Evolutionary conservation across 495 filamentous ascomycete genomes (phyloP).

Genomic region (Penicillium cosmopolitanum): DNA sequence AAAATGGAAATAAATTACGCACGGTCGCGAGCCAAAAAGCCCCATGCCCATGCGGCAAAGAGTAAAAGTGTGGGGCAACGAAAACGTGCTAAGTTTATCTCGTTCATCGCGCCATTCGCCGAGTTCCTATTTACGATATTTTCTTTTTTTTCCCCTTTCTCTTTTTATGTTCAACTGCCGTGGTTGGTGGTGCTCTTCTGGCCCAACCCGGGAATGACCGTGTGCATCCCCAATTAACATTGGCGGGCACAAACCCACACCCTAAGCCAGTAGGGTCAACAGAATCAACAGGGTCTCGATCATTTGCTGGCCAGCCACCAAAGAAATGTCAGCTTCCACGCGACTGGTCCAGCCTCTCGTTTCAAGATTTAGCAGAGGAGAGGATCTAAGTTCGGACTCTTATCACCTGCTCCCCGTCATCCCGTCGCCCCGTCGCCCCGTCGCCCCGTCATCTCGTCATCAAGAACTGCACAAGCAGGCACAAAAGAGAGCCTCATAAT

Average conservation of each 20-base stretch:
- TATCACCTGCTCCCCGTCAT: conserved; percentile 22
- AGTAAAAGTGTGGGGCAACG: conserved; percentile 15
- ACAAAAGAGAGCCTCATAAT: background rate
- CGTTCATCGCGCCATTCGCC: conserved; percentile 16
- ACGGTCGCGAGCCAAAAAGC: conserved; percentile 18
- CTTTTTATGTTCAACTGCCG: background rate
- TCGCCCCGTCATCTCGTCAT: conserved; percentile 2
- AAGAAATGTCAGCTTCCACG: conserved; percentile 17
- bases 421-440: conserved; percentile 8
- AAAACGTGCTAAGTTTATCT: conserved; percentile 23
- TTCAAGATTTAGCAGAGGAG: conserved; percentile 3
- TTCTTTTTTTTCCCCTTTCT: background rate
- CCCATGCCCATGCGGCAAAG: conserved; percentile 9
- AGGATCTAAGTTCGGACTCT: conserved; percentile 9
- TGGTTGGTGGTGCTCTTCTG: background rate
- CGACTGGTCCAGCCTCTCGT: conserved; percentile 11
- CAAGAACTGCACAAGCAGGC: background rate
- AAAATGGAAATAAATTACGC: conserved; percentile 11
- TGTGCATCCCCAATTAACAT: conserved; percentile 6
- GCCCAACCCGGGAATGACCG: conserved; percentile 22
- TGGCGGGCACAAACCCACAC: conserved; percentile 12
- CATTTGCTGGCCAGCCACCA: conserved; percentile 23
- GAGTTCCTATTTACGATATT: conserved; percentile 10
- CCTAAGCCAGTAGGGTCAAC: background rate
- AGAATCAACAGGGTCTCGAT: conserved; percentile 21